A percentile compares a stretch with the other conserved stretches of the same genome.
Conservation (phyloP, 164 flowering plant genomes). For the Cinnamomum chago region DNA sequence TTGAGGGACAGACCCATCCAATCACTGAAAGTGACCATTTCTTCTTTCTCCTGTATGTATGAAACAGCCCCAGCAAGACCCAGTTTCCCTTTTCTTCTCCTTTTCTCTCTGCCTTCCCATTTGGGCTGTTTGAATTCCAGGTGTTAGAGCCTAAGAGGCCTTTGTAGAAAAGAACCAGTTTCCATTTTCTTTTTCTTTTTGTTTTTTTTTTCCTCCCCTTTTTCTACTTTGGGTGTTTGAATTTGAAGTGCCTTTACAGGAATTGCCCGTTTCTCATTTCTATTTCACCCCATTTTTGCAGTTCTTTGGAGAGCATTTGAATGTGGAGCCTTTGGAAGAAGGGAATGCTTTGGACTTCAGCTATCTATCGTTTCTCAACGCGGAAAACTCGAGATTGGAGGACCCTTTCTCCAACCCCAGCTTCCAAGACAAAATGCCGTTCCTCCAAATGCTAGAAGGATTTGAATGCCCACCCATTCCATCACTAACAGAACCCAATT, state of each 20-base stretch:
- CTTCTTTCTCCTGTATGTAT: neutral
- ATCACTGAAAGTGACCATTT: slow-evolving; percentile 3
- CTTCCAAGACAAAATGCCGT: slow-evolving; percentile 45
- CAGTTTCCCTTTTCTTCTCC: neutral
- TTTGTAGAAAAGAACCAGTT: neutral
- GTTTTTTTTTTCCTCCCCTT: neutral
- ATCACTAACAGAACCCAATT: slow-evolving; percentile 32
- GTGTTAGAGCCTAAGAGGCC: neutral
- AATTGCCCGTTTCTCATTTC: too few relatives aligned
- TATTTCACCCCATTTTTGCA: slow-evolving; percentile 18
- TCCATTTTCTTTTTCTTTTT: neutral
- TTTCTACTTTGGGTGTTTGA: neutral
- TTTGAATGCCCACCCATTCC: slow-evolving; percentile 25
- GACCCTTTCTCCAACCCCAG: slow-evolving; percentile 18
- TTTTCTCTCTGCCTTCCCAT: neutral
- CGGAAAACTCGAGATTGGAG: slow-evolving; percentile 19
- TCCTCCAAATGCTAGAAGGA: slow-evolving; percentile 54
- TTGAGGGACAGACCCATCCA: neutral
- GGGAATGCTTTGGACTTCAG: slow-evolving; percentile 12
- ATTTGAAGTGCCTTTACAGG: neutral
- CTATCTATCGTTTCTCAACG: slow-evolving; percentile 15
- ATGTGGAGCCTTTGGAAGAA: slow-evolving; percentile 25
- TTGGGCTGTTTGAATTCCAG: neutral
- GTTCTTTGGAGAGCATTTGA: slow-evolving; percentile 38
- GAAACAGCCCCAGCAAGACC: neutral